These are phyloP conservation scores for Pyrus bretschneideri DNA, from an alignment of 306 rosid genomes.

Conservation along the genomic window DNA sequence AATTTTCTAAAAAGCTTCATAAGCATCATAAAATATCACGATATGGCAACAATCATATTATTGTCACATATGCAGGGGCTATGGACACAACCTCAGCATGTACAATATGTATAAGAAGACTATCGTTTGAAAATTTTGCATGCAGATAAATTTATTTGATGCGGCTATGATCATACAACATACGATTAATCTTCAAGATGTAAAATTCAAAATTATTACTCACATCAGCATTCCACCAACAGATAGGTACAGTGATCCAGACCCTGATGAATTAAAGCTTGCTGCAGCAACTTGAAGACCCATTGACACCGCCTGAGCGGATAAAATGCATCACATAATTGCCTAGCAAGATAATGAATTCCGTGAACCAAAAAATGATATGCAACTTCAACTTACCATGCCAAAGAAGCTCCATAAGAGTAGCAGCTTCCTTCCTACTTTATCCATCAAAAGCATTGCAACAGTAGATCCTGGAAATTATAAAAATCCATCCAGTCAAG, in stretches of 20 bases:
- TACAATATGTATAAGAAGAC: neutral
- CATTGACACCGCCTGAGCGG: conserved; percentile 62
- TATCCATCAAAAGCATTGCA: conserved; percentile 90
- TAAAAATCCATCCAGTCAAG: conserved; percentile 13
- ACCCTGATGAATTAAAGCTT: conserved; percentile 37
- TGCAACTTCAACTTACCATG: conserved; percentile 57
- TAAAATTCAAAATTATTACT: conserved; percentile 30
- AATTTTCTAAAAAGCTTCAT: neutral
- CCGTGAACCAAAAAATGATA: neutral
- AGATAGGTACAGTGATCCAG: conserved; percentile 61
- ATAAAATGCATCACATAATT: conserved; percentile 7
- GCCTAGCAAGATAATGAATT: neutral
- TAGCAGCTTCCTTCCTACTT: conserved; percentile 82
- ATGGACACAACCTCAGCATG: neutral
- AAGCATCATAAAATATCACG: neutral
- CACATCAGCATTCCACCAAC: conserved; percentile 93
- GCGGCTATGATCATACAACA: neutral
- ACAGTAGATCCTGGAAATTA: conserved; percentile 62
- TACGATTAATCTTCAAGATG: conserved; percentile 7
- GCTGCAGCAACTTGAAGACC: conserved; percentile 71
- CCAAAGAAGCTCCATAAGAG: conserved; percentile 92
- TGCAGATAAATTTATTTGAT: conserved; percentile 3
- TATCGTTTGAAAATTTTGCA: neutral
- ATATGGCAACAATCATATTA: neutral
- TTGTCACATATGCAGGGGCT: neutral